These are phyloP conservation scores for Psilocybe cubensis DNA, from an alignment of 768 basidiomycete species.

Conservation along the genomic window DNA sequence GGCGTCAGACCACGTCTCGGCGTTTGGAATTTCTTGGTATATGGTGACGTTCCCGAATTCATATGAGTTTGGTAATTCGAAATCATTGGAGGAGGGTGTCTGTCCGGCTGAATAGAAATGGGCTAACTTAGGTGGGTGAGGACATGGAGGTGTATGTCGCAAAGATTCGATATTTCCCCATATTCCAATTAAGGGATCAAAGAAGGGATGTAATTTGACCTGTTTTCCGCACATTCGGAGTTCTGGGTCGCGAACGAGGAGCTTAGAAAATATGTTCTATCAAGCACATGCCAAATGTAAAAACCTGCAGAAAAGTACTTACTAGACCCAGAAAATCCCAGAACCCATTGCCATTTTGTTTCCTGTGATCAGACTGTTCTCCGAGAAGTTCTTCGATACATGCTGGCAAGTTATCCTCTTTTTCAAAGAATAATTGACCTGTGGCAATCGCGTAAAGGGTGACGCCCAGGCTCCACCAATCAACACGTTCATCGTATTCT, in stretches of 20 bases:
- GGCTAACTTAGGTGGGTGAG: conserved; percentile 15
- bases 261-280: conserved; percentile 15
- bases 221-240: conserved; percentile 30
- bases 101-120: conserved; percentile 8
- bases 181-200: conserved; percentile 24
- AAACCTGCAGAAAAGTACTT: conserved; percentile 6
- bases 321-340: conserved; percentile 27
- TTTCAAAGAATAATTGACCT: conserved; percentile 20
- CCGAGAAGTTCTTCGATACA: conserved; percentile 8
- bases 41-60: conserved; percentile 2
- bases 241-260: conserved; percentile 27
- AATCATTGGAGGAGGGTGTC: neutral
- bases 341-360: conserved; percentile 9
- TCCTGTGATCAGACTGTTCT: neutral
- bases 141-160: conserved; percentile 32
- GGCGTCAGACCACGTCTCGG: neutral
- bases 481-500: conserved; percentile 34
- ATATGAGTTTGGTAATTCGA: neutral
- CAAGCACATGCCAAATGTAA: neutral
- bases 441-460: conserved; percentile 34
- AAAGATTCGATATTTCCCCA: conserved; percentile 36
- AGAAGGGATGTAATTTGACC: conserved; percentile 31
- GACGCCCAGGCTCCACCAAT: conserved; percentile 42
- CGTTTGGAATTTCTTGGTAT: neutral
- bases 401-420: conserved; percentile 6